Evolutionary conservation across 176 grass and related monocot species (phyloP), one percentile per base, ranked within the genome.

Genomic region (Triticum dicoccoides): DNA sequence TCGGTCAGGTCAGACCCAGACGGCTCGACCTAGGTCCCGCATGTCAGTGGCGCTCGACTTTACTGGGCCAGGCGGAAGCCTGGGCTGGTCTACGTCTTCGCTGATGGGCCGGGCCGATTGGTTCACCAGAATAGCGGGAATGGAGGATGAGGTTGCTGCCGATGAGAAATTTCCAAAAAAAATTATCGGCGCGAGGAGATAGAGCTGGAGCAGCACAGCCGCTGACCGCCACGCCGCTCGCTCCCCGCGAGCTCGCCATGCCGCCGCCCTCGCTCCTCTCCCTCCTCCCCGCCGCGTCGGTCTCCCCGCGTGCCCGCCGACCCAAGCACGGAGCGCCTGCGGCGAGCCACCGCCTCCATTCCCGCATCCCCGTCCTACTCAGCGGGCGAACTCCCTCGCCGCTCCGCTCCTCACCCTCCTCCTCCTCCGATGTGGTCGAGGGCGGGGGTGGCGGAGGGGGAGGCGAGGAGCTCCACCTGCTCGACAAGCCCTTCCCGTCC

Each of bases 401-500:
- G 81, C 71, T 78, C 69, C 71, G 58, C 33, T 83, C 79, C 83
- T 33, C 71, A 4, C 59, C 72, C 4, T 25, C 87, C 49, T 76
- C 87, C 49, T 76, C 88, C 45, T 24, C 82, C 29, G 73, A 76
- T 18, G 73, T 52, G 44, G 14, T 9, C 23, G 24, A 25, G 25
- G 14, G 8, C 73, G 73, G 14, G 11, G 73, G 64, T 17, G 86
- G 80, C 0, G 27, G 49, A 0, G 78, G 69, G 12, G 56, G 42
- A 44, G 42, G 73, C 24, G 89, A 86, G 69, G 89, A 95, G 30
- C 74, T 93, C 47, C 88, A 95, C 39, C 91, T 95, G 9, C 89
- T 93, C 23, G 91, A 90, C 1, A 98, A 95, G 80, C 95, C 95
- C 0, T 91, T 35, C 13, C 90, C 90, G 3, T 78, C 49, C 71